Evolutionary conservation across 352 stramenopile genomes (phyloP), one percentile per base, ranked within the genome.

Genomic region (Phytophthora ohioensis): DNA sequence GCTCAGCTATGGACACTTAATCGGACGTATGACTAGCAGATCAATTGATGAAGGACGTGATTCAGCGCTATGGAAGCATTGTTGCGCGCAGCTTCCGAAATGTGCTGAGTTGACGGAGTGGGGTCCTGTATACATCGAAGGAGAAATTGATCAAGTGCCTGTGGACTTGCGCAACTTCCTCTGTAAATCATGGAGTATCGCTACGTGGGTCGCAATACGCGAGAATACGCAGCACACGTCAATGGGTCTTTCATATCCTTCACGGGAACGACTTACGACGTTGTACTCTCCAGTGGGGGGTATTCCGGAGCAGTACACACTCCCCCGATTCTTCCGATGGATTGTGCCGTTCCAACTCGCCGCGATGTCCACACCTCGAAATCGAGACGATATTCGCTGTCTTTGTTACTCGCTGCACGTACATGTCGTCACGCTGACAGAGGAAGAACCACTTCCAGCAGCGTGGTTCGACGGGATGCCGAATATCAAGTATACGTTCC

Each of bases 261-360:
- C 67, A 8, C 47, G 67, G 3, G 54, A 57, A 34, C 34, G 36
- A 13, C 57, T 71, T 48, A 46, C 13, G 31, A 71, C 54, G 30
- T 30, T 36, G 43, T 56, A 57, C 30, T 15, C 13, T 30, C 7
- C 42, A 6, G 12, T 49, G 32, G 47, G 38, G 45, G 34, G 15
- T 32, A 3, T 13, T 5, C 36, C 43, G 41, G 46, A 39, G 30
- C 60, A 68, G 49, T 76, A 72, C 46, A 47, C 49, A 9, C 67
- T 85, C 4, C 78, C 78, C 36, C 78, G 78, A 38, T 85, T 83
- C 63, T 83, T 85, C 58, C 74, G 78, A 41, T 85, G 78, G 78
- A 59, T 85, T 52, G 75, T 83, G 7, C 75, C 78, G 15, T 81
- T 80, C 59, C 72, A 81, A 46, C 57, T 85, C 27, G 72, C 75